Evolutionary conservation across 1,284 basidiomycete species (phyloP), one percentile per base, ranked within the genome.

Genomic region (Coniophora puteana): DNA sequence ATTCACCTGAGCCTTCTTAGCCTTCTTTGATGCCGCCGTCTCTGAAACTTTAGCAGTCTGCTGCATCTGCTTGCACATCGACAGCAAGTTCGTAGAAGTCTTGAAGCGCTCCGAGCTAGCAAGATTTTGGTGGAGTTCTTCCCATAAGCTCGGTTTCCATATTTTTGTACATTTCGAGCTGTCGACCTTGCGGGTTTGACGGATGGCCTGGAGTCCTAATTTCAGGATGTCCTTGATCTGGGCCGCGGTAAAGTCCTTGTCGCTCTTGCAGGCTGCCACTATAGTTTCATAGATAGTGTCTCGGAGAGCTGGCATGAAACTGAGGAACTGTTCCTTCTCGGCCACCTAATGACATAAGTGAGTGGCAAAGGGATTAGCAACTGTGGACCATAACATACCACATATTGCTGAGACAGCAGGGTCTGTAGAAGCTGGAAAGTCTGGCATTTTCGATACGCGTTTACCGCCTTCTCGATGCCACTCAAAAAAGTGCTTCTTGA

Each of bases 161-260:
- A 61, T 52, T 2, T 51, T 28, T 2, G 53, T 4, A 66, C 43
- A 11, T 60, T 56, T 10, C 51, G 57, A 6, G 49, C 30, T 7
- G 44, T 53, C 18, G 60, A 50, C 6, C 76, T 34, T 63, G 45
- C 44, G 55, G 3, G 80, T 80, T 44, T 84, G 79, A 38, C 91
- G 80, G 10, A 81, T 71, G 25, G 80, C 77, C 16, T 77, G 63
- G 6, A 91, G 65, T 0, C 71, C 80, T 38, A 90, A 68, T 61
- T 92, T 94, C 46, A 91, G 63, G 12, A 92, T 62, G 22, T 92
- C 88, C 62, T 92, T 95, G 54, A 88, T 60, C 44, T 92, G 83
- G 7, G 77, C 62, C 1, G 84, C 71, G 21, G 80, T 86, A 41
- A 88, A 63, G 4, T 67, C 62, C 17, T 57, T 51, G 12, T 70